Base-by-base conservation (phyloP, 305 asterid species). In the Fraxinus angustifolia region DNA sequence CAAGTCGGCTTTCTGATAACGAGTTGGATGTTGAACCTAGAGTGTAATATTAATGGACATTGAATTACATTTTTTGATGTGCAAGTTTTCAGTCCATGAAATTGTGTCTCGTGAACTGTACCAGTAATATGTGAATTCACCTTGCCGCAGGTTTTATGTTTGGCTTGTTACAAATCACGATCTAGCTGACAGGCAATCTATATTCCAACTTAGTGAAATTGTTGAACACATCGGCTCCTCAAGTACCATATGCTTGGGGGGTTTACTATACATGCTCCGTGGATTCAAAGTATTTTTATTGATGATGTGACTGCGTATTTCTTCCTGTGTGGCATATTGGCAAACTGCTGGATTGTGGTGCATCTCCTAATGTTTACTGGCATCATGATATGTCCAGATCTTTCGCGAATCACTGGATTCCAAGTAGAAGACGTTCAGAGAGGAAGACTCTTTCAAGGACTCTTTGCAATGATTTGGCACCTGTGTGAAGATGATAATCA, bases 151-250 rank as follows among this genome's bases (percentile, higher is more conserved):
- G 67, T 28, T 6, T 11, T 17, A n/a, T 56, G 10, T 56, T 56
- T 56, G 67, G 67, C 26, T 56, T 53, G 23, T 72, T 40, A 75
- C 28, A 56, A 4, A 6, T 56, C 11, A 6, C 19, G 68, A 76
- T 80, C 65, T 75, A 77, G 19, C 78, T 40, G 75, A 33, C 87
- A 82, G 89, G 89, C 36, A 73, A 74, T 65, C 23, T 65, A 77
- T 82, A 34, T 8, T 73, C 56, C 45, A 78, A 33, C 56, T 28
- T 14, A 38, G 78, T 16, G 73, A 75, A 77, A 80, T 6, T 34
- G 31, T 73, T 48, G 84, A 83, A 78, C n/a, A 23, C 38, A 58
- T 79, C 82, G 28, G 71, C 82, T 53, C 75, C 38, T 53, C 62
- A 79, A 79, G 12, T 56, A 34, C 40, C 28, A 17, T 75, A 35